Evolutionary conservation across 1,284 basidiomycete species (phyloP), one percentile per base, ranked within the genome.

Genomic region (Xerocomus amazonicus): DNA sequence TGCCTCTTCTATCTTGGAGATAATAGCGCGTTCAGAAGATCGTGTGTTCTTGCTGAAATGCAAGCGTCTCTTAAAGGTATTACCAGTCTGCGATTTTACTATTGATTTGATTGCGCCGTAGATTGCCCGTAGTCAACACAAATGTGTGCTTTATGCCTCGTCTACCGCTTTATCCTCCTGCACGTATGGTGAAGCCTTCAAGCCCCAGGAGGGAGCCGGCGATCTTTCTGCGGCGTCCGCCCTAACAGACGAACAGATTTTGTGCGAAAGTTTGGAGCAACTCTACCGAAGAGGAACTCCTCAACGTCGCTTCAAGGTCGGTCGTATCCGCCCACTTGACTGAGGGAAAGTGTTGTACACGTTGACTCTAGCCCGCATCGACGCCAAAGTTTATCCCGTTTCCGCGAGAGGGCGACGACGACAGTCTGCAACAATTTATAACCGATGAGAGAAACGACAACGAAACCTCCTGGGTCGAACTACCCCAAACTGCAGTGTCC

Each of bases 11-110:
- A 67, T 88, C 37, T 57, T 70, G 28, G 70, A 70, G 33, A 79
- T 88, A 42, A 70, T 77, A 36, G 55, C 63, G 38, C 76, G 83
- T 23, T 87, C 86, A 3, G 61, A 67, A 3, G 73, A 80, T 54
- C 47, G 59, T 2, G 50, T 50, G 14, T 83, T 86, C 63, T 68
- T 70, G 45, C 67, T 67, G 38, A 71, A 65, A 53, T 77, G 72
- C 56, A 60, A 60, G 43, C 68, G 66, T 16, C 61, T 79, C 27
- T 52, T 85, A 14, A 76, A 78, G 73, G 86, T 84, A 65, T 45
- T 51, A 54, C 35, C 28, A 37, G n/a, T n/a, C 40, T 31, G 26
- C 46, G 36, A 50, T 43, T 46, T 50, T 52, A 26, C 14, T 45
- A 54, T 45, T 56, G 47, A 59, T 53, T 48, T 50, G 48, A 66